Evolutionary conservation across 768 basidiomycete genomes (phyloP).

Genomic region (Russula brevipes): DNA sequence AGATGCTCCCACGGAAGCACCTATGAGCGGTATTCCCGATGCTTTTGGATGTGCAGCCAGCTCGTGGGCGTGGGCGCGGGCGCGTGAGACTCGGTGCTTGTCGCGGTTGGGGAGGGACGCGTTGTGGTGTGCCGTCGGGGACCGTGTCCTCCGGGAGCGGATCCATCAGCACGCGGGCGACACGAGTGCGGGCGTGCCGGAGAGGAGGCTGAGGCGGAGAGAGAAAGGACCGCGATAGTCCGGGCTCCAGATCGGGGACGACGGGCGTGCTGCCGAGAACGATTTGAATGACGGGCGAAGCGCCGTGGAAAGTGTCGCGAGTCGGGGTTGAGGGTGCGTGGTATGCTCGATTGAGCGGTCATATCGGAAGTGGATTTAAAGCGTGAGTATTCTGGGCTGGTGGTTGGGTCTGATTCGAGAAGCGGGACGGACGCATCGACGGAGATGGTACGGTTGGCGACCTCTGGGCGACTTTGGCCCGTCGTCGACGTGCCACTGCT

Average conservation of each 20-base stretch:
- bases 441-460: conserved; percentile 18
- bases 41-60: conserved; percentile 24
- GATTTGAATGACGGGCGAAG: conserved; percentile 15
- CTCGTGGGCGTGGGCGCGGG: conserved; percentile 10
- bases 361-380: neutral
- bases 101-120: conserved; percentile 6
- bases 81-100: neutral
- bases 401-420: conserved; percentile 12
- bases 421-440: conserved; percentile 24
- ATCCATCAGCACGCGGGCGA: conserved; percentile 20
- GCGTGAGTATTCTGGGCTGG: neutral
- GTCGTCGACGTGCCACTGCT: conserved; percentile 8
- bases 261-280: neutral
- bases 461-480: conserved; percentile 1
- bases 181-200: conserved; percentile 19
- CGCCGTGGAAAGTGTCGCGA: neutral
- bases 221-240: conserved; percentile 4
- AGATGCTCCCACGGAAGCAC: conserved; percentile 24
- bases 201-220: conserved; percentile 14
- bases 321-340: neutral
- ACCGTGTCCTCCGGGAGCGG: conserved; percentile 20
- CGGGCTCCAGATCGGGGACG: conserved; percentile 8
- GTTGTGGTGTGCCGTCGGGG: neutral
- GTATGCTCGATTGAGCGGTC: neutral
- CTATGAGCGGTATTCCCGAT: conserved; percentile 20